Percentiles rank a stretch among this genome's conserved stretches.
Evolutionary conservation across 139 green algal species (phyloP).

Genomic region (Zygnema circumcarinatum): DNA sequence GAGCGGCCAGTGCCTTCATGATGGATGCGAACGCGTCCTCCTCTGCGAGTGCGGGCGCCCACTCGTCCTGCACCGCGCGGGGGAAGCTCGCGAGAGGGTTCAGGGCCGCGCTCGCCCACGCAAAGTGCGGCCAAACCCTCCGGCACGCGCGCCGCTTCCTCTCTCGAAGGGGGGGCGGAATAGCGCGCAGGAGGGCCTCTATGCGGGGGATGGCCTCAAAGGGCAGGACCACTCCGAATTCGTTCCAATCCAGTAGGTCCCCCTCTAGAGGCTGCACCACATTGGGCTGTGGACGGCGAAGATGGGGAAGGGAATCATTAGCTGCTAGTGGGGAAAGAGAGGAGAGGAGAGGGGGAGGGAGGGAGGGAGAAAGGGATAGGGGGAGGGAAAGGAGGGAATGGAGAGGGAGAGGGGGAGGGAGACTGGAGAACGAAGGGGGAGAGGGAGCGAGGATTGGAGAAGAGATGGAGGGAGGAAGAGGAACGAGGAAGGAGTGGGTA

Average conservation of each 20-base stretch:
- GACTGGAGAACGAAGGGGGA: background rate
- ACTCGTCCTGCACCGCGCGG: background rate
- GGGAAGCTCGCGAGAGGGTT: too few species aligned
- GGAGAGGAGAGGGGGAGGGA: background rate
- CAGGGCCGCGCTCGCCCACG: slow-evolving; percentile 1
- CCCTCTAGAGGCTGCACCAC: slow-evolving; percentile 26
- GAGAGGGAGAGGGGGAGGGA: background rate
- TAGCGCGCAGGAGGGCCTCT: slow-evolving; percentile 2
- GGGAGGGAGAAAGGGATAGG: background rate
- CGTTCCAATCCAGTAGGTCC: slow-evolving; percentile 24
- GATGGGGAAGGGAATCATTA: slow-evolving; percentile 1
- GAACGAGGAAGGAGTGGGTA: background rate
- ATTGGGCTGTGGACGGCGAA: slow-evolving; percentile 16
- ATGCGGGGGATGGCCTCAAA: slow-evolving; percentile 15
- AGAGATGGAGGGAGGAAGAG: background rate
- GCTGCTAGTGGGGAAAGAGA: background rate
- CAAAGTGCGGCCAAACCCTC: slow-evolving; percentile 13
- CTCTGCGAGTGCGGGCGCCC: background rate
- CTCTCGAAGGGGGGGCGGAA: background rate
- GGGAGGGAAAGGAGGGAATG: background rate
- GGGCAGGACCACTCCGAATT: background rate
- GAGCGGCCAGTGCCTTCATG: slow-evolving; percentile 11
- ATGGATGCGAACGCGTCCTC: slow-evolving; percentile 19
- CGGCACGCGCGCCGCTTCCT: background rate
- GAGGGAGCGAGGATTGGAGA: too few species aligned